Conservation (phyloP, 148 eudicot species). For the Polygonum aviculare region DNA sequence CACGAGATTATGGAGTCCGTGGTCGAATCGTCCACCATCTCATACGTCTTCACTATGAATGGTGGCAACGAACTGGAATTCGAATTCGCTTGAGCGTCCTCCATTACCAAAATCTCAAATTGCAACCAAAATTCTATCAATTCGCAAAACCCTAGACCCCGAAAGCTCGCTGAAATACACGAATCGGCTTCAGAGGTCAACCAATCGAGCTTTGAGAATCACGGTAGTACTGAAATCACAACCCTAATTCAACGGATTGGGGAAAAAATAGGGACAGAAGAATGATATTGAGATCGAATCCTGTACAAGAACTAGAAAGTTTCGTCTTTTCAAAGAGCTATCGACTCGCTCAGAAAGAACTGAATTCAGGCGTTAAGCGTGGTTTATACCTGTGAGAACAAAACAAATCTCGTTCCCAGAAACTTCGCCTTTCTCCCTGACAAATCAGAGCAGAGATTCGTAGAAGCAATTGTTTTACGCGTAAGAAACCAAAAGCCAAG, state of each 20-base stretch:
- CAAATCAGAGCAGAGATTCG: not conserved
- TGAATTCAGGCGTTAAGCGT: not conserved
- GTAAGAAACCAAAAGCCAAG: not conserved
- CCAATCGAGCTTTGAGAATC: not conserved
- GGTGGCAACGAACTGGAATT: constrained; percentile 71
- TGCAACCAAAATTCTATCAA: not conserved
- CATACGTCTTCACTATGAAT: constrained; percentile 72
- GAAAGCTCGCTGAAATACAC: not conserved
- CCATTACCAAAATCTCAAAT: constrained; percentile 29
- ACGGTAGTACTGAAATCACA: not conserved
- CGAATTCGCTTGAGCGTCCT: constrained; percentile 56
- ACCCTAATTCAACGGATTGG: not conserved
- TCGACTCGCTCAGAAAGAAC: not conserved
- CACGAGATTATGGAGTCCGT: constrained; percentile 61
- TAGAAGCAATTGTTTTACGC: not conserved
- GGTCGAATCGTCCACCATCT: constrained; percentile 82
- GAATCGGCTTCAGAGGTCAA: not conserved
- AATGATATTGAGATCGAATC: not conserved
- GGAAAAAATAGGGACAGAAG: not conserved
- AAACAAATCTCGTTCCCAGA: not conserved
- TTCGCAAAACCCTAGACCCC: not conserved
- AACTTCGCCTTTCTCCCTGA: not conserved
- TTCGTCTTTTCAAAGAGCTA: not conserved
- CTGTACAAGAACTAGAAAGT: not conserved
- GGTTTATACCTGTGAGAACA: not conserved